Conservation (phyloP, 371 early-diverging fungal species). For the Rhizomucor miehei region DNA sequence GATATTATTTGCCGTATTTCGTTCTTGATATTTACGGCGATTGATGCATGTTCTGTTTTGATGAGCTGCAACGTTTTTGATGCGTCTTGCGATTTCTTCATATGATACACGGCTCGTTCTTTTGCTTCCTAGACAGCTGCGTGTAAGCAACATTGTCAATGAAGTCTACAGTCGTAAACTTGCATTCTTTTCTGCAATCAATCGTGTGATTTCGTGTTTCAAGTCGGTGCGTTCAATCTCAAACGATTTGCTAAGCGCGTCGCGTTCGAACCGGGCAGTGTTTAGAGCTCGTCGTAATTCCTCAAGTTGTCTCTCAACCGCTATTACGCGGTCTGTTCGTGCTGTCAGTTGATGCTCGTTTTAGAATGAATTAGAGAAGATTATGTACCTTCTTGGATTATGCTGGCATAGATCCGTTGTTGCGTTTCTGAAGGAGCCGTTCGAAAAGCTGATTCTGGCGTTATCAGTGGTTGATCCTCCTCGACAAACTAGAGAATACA, state of each 20-base stretch:
- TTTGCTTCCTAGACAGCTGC: slow-evolving; percentile 12
- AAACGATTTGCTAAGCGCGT: slow-evolving; percentile 2
- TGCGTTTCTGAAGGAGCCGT: too few species aligned
- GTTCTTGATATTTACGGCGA: slow-evolving; percentile 5
- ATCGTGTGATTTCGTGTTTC: neutral
- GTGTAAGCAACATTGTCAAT: neutral
- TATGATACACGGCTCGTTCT: slow-evolving; percentile 17
- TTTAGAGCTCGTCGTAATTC: slow-evolving; percentile 1
- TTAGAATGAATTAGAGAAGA: too few species aligned
- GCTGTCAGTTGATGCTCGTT: too few species aligned
- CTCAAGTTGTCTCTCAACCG: neutral
- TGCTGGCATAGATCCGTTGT: too few species aligned
- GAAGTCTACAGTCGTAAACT: neutral
- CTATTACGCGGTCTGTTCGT: neutral
- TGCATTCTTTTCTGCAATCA: slow-evolving; percentile 10
- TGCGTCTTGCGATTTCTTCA: slow-evolving; percentile 11
- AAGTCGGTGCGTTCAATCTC: slow-evolving; percentile 7
- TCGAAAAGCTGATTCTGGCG: too few species aligned
- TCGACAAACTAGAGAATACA: too few species aligned
- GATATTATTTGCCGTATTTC: neutral
- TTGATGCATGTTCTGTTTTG: slow-evolving; percentile 13
- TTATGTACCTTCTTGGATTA: too few species aligned
- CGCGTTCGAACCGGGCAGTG: slow-evolving; percentile 3
- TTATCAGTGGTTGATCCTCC: too few species aligned
- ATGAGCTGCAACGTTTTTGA: slow-evolving; percentile 8